Evolutionary conservation across 2,329 filamentous ascomycete species (phyloP).

Genomic region (Cercospora sojina): DNA sequence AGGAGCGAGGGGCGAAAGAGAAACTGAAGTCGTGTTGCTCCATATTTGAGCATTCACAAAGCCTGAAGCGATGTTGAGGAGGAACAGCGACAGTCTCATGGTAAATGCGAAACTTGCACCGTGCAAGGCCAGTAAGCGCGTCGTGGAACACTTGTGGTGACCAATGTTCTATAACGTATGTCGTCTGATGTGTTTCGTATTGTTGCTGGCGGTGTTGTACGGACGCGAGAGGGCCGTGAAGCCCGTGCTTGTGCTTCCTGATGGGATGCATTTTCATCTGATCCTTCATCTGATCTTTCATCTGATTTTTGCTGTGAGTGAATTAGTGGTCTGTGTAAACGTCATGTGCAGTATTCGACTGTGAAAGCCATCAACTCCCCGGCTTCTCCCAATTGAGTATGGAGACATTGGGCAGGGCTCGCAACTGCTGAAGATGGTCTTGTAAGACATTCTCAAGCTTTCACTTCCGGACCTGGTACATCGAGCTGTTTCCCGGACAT

Average conservation of each 20-base stretch:
- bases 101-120: not conserved
- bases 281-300: too few species aligned
- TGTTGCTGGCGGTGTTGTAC: too few species aligned
- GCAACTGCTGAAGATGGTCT: not conserved
- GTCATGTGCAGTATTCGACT: not conserved
- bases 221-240: too few species aligned
- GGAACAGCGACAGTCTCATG: not conserved
- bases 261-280: too few species aligned
- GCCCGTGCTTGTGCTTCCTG: too few species aligned
- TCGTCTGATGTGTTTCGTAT: too few species aligned
- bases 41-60: not conserved
- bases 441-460: not conserved
- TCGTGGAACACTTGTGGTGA: not conserved
- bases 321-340: not conserved
- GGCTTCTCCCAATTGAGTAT: too few species aligned
- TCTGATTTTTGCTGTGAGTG: not conserved
- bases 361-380: not conserved
- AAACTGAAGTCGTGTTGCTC: not conserved
- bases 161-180: too few species aligned
- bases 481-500: not conserved
- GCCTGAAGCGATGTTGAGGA: not conserved
- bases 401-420: not conserved
- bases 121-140: not conserved
- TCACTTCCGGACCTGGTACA: not conserved
- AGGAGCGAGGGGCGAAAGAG: not conserved